A percentile compares a stretch with the other conserved stretches of the same genome.
Conservation (phyloP, 441 rosid species). For the Erysimum cheiri region DNA sequence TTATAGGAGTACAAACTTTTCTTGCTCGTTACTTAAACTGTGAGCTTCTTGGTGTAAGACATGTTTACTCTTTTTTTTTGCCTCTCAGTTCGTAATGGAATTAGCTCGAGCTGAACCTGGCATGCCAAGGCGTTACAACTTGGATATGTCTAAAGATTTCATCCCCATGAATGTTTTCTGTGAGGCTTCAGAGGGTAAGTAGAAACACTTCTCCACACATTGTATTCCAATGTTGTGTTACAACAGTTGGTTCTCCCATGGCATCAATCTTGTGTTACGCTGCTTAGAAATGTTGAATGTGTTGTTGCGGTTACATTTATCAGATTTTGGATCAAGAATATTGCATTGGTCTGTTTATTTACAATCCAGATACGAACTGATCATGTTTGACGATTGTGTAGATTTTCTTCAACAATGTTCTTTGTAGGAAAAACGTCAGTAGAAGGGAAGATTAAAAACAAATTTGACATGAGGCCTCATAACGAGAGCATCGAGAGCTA, state of each 20-base stretch:
- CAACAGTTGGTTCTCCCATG: background rate
- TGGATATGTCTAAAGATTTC: constrained; percentile 65
- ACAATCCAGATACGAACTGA: background rate
- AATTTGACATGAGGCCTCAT: constrained; percentile 74
- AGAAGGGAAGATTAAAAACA: constrained; percentile 66
- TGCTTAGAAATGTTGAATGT: background rate
- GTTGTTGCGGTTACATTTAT: background rate
- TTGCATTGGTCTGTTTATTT: background rate
- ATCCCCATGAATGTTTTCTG: constrained; percentile 60
- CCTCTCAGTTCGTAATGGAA: constrained; percentile 43
- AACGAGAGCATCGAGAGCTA: constrained; percentile 63
- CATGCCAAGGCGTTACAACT: constrained; percentile 51
- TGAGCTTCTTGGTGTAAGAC: background rate
- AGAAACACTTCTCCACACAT: background rate
- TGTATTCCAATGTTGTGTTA: background rate
- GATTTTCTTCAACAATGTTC: constrained; percentile 23
- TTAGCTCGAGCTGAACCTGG: constrained; percentile 49
- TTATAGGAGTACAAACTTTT: background rate
- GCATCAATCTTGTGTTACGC: background rate
- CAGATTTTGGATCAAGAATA: background rate
- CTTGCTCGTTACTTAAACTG: constrained; percentile 25
- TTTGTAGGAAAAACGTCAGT: constrained; percentile 49
- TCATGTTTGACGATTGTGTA: constrained; percentile 9
- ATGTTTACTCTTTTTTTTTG: background rate
- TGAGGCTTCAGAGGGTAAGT: constrained; percentile 56